A percentile compares a stretch with the other conserved stretches of the same genome.
Conservation (phyloP, 768 basidiomycete species). For the Rhodotorula toruloides region DNA sequence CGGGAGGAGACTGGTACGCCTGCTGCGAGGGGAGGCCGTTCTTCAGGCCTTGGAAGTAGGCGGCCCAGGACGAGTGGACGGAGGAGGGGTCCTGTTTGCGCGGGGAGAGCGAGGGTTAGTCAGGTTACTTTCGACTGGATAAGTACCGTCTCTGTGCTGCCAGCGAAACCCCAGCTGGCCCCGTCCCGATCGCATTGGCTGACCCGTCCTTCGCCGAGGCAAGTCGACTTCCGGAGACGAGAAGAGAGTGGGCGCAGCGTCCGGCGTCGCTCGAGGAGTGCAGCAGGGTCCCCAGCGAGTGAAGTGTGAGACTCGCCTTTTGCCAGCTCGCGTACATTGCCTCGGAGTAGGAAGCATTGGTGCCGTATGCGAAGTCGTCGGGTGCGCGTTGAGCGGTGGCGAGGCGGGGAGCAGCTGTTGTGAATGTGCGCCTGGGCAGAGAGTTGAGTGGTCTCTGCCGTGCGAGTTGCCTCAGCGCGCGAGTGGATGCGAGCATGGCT, state of each 20-base stretch:
- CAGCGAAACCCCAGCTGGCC: too few species aligned
- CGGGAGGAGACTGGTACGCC: conserved; percentile 80
- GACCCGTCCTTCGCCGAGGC: too few species aligned
- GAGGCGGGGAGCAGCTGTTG: conserved; percentile 9
- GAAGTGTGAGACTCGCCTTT: neutral
- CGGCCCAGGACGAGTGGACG: conserved; percentile 89
- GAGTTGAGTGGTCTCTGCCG: too few species aligned
- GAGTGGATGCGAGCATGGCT: too few species aligned
- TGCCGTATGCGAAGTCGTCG: conserved; percentile 10
- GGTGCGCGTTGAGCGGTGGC: neutral
- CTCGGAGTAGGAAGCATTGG: conserved; percentile 23
- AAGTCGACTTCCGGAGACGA: too few species aligned
- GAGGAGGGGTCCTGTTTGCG: conserved; percentile 59
- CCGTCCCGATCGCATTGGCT: too few species aligned
- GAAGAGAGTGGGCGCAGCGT: too few species aligned
- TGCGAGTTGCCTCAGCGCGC: too few species aligned
- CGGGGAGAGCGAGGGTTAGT: neutral
- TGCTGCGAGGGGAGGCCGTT: conserved; percentile 67
- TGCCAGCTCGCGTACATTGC: conserved; percentile 19
- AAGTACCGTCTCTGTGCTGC: neutral
- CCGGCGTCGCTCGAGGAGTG: too few species aligned
- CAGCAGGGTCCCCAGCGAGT: too few species aligned
- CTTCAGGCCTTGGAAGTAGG: conserved; percentile 89
- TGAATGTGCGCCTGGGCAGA: too few species aligned
- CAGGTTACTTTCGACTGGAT: neutral